Conservation (phyloP, 176 grass and related monocot genomes). For the Triticum timopheevii region DNA sequence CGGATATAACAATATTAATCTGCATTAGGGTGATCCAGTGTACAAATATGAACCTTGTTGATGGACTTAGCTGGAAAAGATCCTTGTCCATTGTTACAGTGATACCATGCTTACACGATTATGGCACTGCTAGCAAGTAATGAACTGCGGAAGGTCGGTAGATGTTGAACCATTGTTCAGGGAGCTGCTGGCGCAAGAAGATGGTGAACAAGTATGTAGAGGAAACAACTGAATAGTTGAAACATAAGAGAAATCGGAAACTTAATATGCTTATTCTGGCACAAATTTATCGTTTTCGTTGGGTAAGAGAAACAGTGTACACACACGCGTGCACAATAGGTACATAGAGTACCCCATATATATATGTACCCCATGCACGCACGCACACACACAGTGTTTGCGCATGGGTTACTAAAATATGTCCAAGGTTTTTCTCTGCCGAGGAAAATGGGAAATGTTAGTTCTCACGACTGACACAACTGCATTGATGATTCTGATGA, state of each 20-base stretch:
- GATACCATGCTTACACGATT: not conserved
- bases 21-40: not conserved
- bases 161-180: not conserved
- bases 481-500: not conserved
- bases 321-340: too few species aligned
- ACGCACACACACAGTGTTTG: too few species aligned
- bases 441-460: not conserved
- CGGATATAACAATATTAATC: slow-evolving; percentile 9
- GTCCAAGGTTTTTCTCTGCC: not conserved
- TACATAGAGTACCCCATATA: too few species aligned
- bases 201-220: not conserved
- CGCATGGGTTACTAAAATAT: not conserved
- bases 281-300: slow-evolving; percentile 1
- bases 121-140: slow-evolving; percentile 10
- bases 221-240: not conserved
- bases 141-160: not conserved
- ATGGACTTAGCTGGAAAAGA: not conserved
- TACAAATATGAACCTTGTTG: not conserved
- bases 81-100: not conserved
- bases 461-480: slow-evolving; percentile 1
- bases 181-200: not conserved
- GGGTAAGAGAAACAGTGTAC: not conserved
- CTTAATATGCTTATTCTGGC: not conserved
- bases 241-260: not conserved
- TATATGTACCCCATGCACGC: too few species aligned